Evolutionary conservation across 2,329 filamentous ascomycete species (phyloP), one percentile per base, ranked within the genome.

Genomic region (Aureobasidium sp.): DNA sequence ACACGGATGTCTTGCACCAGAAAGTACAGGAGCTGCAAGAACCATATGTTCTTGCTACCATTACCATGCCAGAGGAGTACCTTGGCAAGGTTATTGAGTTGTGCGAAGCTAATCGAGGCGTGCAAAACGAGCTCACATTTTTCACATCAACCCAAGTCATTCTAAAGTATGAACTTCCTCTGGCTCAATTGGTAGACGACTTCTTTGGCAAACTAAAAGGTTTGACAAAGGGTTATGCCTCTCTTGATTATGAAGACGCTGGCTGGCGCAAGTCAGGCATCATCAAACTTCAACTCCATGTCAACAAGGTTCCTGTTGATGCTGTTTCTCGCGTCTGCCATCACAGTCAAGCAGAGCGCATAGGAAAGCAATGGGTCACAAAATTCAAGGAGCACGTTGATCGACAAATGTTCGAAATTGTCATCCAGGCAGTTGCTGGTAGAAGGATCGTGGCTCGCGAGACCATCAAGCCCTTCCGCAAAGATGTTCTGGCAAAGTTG

Each of bases 381-480:
- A 95, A 95, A 69, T 97, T 98, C 76, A 97, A 95, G 66, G 84
- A 96, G 68, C 91, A 97, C 63, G 91, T 98, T 17, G 88, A 95
- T 63, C 78, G 93, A 16, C 93, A 98, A 69, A 93, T 97, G 84
- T 98, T 95, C 64, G 93, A 98, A 72, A 83, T 98, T 19, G 77
- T 97, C 53, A 97, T 98, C 58, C 93, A 98, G 70, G 91, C 93
- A 3, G 85, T 87, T 0, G 85, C 87, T 0, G 57, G 54, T 6
- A 83, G 81, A 61, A 81, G 85, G 47, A 84, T 98, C 48, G 80
- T 98, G 3, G 93, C 93, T 0, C 78, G 93, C 64, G 93, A 97
- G 67, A 96, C 90, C 0, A 84, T 98, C 67, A 97, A 97, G 74
- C 89, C 93, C 0, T 98, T 95, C 70, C 79, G 93, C 41, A 98